A percentile compares a stretch with the other conserved stretches of the same genome.
phyloP scores from a whole-genome alignment of 1,284 basidiomycete species.

The Singerocomus rubriflavus region DNA sequence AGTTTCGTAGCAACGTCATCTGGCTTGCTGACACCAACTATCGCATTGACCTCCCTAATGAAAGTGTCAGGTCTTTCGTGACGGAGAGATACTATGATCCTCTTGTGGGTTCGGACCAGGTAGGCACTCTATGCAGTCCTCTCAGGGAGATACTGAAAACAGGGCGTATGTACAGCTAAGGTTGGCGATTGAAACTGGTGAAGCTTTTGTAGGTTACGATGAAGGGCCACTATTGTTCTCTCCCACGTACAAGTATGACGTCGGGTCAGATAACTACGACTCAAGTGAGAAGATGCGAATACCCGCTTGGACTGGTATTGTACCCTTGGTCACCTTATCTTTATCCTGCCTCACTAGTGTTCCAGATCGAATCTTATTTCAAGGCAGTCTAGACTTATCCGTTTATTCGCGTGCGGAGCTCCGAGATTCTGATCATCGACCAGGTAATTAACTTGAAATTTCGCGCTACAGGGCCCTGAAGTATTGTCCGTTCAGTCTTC shows the following conservation, averaged over 20 bases:
- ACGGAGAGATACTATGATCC: constrained; percentile 65
- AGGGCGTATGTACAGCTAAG: constrained; percentile 49
- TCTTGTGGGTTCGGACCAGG: constrained; percentile 84
- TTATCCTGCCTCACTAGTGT: neutral
- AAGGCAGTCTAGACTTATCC: constrained; percentile 66
- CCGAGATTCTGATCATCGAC: constrained; percentile 89
- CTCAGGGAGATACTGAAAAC: neutral
- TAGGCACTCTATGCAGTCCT: constrained; percentile 29
- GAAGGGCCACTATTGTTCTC: constrained; percentile 88
- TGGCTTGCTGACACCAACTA: constrained; percentile 98
- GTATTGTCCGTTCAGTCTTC: constrained; percentile 56
- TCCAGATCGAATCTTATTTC: constrained; percentile 88
- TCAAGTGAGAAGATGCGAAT: constrained; percentile 95
- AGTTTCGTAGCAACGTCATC: constrained; percentile 66
- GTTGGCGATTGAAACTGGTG: constrained; percentile 63
- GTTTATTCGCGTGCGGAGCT: constrained; percentile 79
- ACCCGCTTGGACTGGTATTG: constrained; percentile 93
- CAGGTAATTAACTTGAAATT: constrained; percentile 47
- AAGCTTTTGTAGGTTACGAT: constrained; percentile 80
- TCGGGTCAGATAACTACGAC: constrained; percentile 86
- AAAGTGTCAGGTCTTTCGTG: constrained; percentile 67
- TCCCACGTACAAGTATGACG: constrained; percentile 88
- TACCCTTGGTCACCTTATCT: neutral
- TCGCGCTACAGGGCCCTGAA: neutral
- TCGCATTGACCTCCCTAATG: constrained; percentile 85